Conservation (phyloP, 345 rosid species). For the Excoecaria cochinchinensis region DNA sequence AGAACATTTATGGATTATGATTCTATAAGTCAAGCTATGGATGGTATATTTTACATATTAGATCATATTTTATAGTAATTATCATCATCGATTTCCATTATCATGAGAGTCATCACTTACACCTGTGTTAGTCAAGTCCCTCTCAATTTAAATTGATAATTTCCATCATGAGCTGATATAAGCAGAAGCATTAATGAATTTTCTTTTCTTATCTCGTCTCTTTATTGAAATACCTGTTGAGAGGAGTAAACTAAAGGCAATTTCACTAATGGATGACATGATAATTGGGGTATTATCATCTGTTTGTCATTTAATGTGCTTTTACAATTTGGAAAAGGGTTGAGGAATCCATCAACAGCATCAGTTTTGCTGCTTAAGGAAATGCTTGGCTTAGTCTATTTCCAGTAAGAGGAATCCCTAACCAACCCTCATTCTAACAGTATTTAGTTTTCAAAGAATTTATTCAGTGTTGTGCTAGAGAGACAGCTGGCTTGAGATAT, state of each 20-base stretch:
- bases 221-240: not conserved
- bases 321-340: not conserved
- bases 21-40: conserved; percentile 91
- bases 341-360: not conserved
- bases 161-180: not conserved
- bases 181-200: not conserved
- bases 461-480: not conserved
- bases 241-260: not conserved
- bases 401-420: not conserved
- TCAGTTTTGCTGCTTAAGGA: not conserved
- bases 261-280: not conserved
- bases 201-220: not conserved
- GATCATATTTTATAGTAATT: not conserved
- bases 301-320: not conserved
- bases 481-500: not conserved
- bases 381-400: not conserved
- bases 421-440: not conserved
- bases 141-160: not conserved
- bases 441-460: not conserved
- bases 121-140: not conserved
- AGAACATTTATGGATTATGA: conserved; percentile 96
- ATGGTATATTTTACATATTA: conserved; percentile 48
- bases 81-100: not conserved
- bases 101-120: not conserved
- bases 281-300: not conserved